phyloP scores from a whole-genome alignment of 495 filamentous ascomycete genomes.

The Darksidea phi region DNA sequence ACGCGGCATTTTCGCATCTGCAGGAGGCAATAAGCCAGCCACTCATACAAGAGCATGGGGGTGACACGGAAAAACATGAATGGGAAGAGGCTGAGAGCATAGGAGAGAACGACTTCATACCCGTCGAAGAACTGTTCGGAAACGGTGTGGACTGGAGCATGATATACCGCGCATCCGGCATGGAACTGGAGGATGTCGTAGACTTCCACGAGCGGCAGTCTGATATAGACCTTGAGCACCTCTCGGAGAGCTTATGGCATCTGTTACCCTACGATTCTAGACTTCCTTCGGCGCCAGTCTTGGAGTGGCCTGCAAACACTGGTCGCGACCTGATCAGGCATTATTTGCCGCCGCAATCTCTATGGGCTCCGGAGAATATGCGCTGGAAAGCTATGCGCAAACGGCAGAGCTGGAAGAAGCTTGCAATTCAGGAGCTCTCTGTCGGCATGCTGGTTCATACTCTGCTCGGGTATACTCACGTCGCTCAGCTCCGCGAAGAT shows the following conservation, averaged over 20 bases:
- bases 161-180: conserved; percentile 10
- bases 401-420: conserved; percentile 38
- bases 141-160: conserved; percentile 13
- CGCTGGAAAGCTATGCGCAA: conserved; percentile 22
- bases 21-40: conserved; percentile 42
- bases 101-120: neutral
- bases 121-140: neutral
- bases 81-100: neutral
- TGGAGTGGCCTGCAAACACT: conserved; percentile 38
- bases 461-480: conserved; percentile 8
- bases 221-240: neutral
- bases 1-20: conserved; percentile 54
- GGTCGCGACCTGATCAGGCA: conserved; percentile 28
- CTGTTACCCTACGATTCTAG: conserved; percentile 21
- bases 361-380: conserved; percentile 35
- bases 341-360: conserved; percentile 39
- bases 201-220: neutral
- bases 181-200: conserved; percentile 2
- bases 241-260: conserved; percentile 16
- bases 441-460: conserved; percentile 29
- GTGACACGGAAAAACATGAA: neutral
- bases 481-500: neutral
- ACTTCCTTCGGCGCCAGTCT: conserved; percentile 9
- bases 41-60: neutral
- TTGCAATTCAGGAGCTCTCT: conserved; percentile 32